A percentile compares a stretch with the other conserved stretches of the same genome.
These are phyloP conservation scores for Eimeria necatrix DNA, from an alignment of 169 alveolate genomes.

Conservation along the genomic window DNA sequence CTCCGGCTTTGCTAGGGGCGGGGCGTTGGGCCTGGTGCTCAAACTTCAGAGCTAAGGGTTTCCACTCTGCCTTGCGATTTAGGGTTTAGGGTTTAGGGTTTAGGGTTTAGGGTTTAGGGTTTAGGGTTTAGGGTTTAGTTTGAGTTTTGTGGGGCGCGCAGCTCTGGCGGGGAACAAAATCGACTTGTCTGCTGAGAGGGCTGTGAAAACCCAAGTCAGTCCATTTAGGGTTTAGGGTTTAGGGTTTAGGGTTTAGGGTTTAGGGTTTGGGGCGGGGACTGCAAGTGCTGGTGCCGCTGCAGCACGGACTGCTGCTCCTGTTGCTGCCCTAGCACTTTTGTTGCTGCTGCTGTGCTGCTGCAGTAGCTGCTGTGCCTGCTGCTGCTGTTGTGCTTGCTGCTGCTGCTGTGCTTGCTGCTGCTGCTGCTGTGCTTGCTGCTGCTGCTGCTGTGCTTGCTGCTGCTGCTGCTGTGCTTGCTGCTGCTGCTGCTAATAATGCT, in stretches of 20 bases:
- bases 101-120: neutral
- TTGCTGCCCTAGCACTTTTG: too few relatives aligned
- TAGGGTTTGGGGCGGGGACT: neutral
- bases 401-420: too few relatives aligned
- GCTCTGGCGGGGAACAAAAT: constrained; percentile 93
- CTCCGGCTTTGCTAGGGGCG: neutral
- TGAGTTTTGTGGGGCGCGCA: too few relatives aligned
- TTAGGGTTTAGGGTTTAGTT: neutral
- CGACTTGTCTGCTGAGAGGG: constrained; percentile 88
- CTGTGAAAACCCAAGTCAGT: constrained; percentile 85
- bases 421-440: too few relatives aligned
- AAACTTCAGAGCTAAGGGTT: neutral
- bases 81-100: neutral
- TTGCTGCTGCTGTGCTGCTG: too few relatives aligned
- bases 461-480: too few relatives aligned
- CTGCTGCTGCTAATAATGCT: too few relatives aligned
- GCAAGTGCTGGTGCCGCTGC: neutral
- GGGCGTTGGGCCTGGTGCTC: too few relatives aligned
- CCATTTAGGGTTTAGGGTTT: neutral
- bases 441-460: too few relatives aligned
- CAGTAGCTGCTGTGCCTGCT: too few relatives aligned
- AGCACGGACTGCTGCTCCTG: neutral
- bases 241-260: too few relatives aligned
- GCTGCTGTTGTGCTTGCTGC: too few relatives aligned
- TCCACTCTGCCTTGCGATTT: neutral